Base-by-base conservation (phyloP, 306 rosid species). In the Cajanus cajan region DNA sequence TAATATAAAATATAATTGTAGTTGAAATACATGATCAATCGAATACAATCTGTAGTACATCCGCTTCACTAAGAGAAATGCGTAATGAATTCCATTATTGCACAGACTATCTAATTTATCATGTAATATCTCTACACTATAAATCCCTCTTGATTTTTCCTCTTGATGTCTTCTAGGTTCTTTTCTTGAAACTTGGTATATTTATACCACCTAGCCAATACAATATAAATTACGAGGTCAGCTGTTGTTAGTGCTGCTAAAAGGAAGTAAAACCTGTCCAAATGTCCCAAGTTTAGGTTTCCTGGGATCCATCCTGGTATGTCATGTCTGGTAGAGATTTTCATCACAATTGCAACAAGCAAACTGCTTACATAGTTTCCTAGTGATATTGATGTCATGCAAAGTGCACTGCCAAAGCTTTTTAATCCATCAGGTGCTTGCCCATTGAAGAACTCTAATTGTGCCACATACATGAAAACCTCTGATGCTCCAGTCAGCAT, bases 391-490 rank as follows among this genome's bases (percentile, higher is more conserved):
- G 97, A 92, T 18, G 92, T 89, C 94, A 89, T 92, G 39, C 90
- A 90, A 39, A 92, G 94, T 7, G 96, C 96, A 76, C 97, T 92
- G 0, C 97, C 96, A 80, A 92, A 92, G 83, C 96, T 92, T 78
- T 92, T 92, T 6, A 92, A 69, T 58, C 96, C 90, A 44, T 90
- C 97, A 1, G 97, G 97, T 36, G 97, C 81, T 31, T 92, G 97
- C 2, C 84, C 88, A 51, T 92, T 92, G 68, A 92, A 92, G 82
- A 92, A 92, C 77, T 92, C 96, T 8, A 92, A 64, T 57, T 91
- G 97, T 11, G 91, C 94, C 3, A 91, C 97, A 63, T 91, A 91
- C 97, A 91, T 91, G 85, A 92, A 87, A 50, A 92, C 96, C 50
- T 92, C 97, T 1, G 96, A 92, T 41, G 97, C 96, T 16, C 97